A percentile compares a stretch with the other conserved stretches of the same genome.
phyloP scores from a whole-genome alignment of 495 filamentous ascomycete genomes.

The Delitschia confertaspora region DNA sequence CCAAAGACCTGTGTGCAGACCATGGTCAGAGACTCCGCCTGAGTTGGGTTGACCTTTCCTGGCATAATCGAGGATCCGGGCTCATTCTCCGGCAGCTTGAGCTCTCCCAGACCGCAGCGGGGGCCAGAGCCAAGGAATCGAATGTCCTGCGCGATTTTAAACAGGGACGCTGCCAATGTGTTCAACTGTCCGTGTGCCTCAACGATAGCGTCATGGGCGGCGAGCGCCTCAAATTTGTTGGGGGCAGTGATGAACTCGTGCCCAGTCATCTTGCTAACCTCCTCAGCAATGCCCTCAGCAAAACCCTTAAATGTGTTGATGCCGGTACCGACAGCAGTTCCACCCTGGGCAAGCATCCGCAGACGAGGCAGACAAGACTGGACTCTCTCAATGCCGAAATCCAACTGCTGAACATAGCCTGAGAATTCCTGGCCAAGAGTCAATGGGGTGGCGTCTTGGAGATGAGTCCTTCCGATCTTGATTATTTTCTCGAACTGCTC shows the following conservation, averaged over 20 bases:
- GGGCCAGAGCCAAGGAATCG: slow-evolving; percentile 94
- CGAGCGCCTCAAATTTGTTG: slow-evolving; percentile 99
- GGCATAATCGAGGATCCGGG: slow-evolving; percentile 97
- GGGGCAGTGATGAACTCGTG: slow-evolving; percentile 91
- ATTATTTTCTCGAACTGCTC: slow-evolving; percentile 84
- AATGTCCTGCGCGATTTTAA: slow-evolving; percentile 98
- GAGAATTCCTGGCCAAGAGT: slow-evolving; percentile 98
- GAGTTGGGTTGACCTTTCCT: slow-evolving; percentile 97
- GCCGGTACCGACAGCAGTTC: slow-evolving; percentile 93
- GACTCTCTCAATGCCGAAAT: slow-evolving; percentile 81
- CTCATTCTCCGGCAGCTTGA: slow-evolving; percentile 92
- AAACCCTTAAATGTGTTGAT: slow-evolving; percentile 97
- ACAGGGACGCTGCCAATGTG: slow-evolving; percentile 83
- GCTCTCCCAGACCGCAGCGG: slow-evolving; percentile 88
- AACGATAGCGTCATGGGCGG: slow-evolving; percentile 91
- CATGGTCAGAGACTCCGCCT: slow-evolving; percentile 98
- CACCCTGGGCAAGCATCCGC: slow-evolving; percentile 83
- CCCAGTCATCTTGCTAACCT: slow-evolving; percentile 85
- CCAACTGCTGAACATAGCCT: slow-evolving; percentile 90
- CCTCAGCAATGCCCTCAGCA: slow-evolving; percentile 79
- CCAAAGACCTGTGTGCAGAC: slow-evolving; percentile 95
- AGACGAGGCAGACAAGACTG: slow-evolving; percentile 75
- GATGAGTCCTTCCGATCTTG: slow-evolving; percentile 97
- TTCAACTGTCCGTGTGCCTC: slow-evolving; percentile 90
- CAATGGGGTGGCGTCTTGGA: slow-evolving; percentile 93